Evolutionary conservation across 2,329 filamentous ascomycete species (phyloP).

Genomic region (Colletotrichum sp.): DNA sequence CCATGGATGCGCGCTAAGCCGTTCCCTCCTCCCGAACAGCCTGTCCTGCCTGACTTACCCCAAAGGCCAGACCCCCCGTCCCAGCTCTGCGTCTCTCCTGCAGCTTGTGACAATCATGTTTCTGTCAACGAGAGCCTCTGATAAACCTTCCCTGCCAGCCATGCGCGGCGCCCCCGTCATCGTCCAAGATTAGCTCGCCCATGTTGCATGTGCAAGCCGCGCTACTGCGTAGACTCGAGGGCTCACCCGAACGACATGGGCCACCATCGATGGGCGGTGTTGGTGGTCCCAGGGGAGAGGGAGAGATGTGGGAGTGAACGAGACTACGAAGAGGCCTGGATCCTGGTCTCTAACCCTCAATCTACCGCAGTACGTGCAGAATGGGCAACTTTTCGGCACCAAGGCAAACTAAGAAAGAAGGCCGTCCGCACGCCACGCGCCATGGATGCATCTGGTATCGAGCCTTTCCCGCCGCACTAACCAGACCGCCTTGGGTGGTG

Average conservation of each 20-base stretch:
- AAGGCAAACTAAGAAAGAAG: background rate
- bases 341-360: background rate
- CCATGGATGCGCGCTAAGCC: background rate
- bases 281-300: background rate
- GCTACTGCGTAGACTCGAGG: background rate
- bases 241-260: background rate
- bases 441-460: background rate
- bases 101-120: conserved; percentile 13
- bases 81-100: background rate
- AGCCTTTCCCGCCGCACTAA: background rate
- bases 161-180: background rate
- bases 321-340: background rate
- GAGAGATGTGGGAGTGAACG: background rate
- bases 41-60: background rate
- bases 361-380: background rate
- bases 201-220: background rate
- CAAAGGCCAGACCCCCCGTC: background rate
- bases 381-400: background rate
- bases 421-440: background rate
- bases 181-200: background rate
- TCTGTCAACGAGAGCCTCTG: conserved; percentile 8
- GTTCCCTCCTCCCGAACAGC: background rate
- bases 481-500: background rate
- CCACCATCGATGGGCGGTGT: background rate
- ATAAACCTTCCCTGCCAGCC: background rate